Percentiles rank a stretch among this genome's conserved stretches.
phyloP scores from a whole-genome alignment of 2,329 filamentous ascomycete species.

The Nemania bipapillata region DNA sequence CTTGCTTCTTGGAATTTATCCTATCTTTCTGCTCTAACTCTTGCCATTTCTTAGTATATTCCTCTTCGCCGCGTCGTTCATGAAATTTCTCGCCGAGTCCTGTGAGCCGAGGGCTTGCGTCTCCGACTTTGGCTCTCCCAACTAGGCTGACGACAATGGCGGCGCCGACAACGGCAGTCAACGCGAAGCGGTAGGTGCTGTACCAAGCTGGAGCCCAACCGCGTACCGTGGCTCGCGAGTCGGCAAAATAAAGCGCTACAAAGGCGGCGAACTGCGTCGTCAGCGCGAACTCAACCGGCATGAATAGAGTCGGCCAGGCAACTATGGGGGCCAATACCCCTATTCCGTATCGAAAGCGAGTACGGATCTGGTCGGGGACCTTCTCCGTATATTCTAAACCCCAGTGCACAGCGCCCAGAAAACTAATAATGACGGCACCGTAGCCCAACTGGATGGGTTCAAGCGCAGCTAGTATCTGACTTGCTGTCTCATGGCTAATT shows the following conservation, averaged over 20 bases:
- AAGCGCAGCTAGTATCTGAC: conserved; percentile 75
- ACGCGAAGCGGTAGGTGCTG: conserved; percentile 85
- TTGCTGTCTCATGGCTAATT: conserved; percentile 76
- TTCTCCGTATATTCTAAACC: conserved; percentile 84
- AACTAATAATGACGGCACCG: conserved; percentile 91
- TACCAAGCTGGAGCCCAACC: conserved; percentile 92
- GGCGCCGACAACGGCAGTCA: conserved; percentile 87
- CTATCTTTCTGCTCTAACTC: conserved; percentile 52
- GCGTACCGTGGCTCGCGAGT: conserved; percentile 74
- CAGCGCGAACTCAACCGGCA: conserved; percentile 85
- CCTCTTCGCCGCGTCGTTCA: conserved; percentile 49
- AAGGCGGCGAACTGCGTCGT: conserved; percentile 89
- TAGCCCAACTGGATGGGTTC: conserved; percentile 92
- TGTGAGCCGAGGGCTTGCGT: conserved; percentile 52
- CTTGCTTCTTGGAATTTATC: conserved; percentile 50
- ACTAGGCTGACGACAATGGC: conserved; percentile 84
- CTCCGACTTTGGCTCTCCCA: conserved; percentile 79
- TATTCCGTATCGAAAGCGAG: conserved; percentile 83
- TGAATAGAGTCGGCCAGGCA: conserved; percentile 88
- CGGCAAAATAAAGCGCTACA: conserved; percentile 84
- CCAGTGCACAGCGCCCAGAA: conserved; percentile 93
- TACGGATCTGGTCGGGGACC: conserved; percentile 69
- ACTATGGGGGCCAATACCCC: conserved; percentile 81
- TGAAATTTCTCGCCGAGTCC: conserved; percentile 56
- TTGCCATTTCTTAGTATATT: conserved; percentile 59